A percentile compares a stretch with the other conserved stretches of the same genome.
Evolutionary conservation across 2,329 filamentous ascomycete genomes (phyloP).

Genomic region (Paramyrothecium sp.): DNA sequence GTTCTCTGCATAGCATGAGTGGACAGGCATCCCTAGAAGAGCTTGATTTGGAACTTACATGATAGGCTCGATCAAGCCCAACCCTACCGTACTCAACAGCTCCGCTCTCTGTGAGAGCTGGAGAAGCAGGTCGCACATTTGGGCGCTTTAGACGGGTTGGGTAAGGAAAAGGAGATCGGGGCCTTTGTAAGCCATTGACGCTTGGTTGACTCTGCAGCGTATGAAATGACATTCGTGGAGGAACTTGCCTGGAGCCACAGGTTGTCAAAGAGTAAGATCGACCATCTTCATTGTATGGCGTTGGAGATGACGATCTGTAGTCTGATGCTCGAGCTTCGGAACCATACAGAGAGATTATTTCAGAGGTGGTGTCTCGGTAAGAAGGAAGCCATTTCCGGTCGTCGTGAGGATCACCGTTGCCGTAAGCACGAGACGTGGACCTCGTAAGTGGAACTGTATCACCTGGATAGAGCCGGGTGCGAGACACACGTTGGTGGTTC

Average conservation of each 20-base stretch:
- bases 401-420: slow-evolving; percentile 32
- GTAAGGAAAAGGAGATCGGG: slow-evolving; percentile 58
- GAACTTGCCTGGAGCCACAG: slow-evolving; percentile 43
- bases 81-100: slow-evolving; percentile 47
- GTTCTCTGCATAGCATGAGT: slow-evolving; percentile 35
- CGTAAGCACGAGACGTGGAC: slow-evolving; percentile 25
- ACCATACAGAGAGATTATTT: slow-evolving; percentile 55
- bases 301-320: slow-evolving; percentile 39
- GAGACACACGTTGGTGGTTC: slow-evolving; percentile 24
- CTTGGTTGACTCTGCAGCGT: slow-evolving; percentile 48
- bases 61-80: slow-evolving; percentile 46
- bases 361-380: slow-evolving; percentile 50
- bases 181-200: slow-evolving; percentile 42
- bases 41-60: slow-evolving; percentile 30
- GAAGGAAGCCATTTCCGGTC: slow-evolving; percentile 45
- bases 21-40: too few relatives aligned
- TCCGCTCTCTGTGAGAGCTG: slow-evolving; percentile 46
- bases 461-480: slow-evolving; percentile 24
- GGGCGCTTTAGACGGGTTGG: slow-evolving; percentile 56
- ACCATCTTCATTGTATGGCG: slow-evolving; percentile 39
- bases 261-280: slow-evolving; percentile 57
- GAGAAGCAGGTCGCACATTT: slow-evolving; percentile 47
- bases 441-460: slow-evolving; percentile 24
- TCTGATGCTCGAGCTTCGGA: slow-evolving; percentile 46
- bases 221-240: slow-evolving; percentile 45